Percentiles rank a stretch among this genome's conserved stretches.
Evolutionary conservation across 169 alveolate genomes (phyloP).

Genomic region (Amoebophrya sp.): DNA sequence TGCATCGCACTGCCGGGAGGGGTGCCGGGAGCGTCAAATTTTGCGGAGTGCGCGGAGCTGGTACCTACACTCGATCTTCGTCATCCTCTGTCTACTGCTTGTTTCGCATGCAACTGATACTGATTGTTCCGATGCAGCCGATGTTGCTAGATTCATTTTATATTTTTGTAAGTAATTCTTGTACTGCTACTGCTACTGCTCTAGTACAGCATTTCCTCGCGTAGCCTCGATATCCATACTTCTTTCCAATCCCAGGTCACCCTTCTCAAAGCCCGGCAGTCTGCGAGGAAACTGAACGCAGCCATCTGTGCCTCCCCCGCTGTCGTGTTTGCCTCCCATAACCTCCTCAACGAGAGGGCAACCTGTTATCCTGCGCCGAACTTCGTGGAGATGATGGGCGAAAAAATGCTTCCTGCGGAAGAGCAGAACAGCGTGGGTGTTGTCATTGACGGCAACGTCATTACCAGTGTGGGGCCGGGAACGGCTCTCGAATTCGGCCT

Average conservation of each 20-base stretch:
- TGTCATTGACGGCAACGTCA: neutral
- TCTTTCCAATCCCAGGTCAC: neutral
- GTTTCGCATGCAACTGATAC: neutral
- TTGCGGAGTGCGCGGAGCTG: neutral
- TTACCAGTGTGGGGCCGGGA: constrained; percentile 14
- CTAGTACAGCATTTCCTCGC: neutral
- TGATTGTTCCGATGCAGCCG: neutral
- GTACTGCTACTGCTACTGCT: neutral
- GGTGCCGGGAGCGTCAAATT: neutral
- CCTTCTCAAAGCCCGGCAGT: neutral
- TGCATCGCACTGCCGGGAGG: neutral
- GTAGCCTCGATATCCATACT: no score
- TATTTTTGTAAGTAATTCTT: neutral
- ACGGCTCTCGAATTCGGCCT: constrained; percentile 15
- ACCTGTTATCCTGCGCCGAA: constrained; percentile 14
- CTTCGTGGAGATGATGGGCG: neutral
- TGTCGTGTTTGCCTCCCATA: constrained; percentile 13
- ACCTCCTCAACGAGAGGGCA: neutral
- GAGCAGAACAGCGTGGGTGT: neutral
- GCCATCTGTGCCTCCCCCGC: constrained; percentile 17
- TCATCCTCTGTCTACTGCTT: no score
- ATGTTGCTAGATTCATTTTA: neutral
- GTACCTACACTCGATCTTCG: neutral
- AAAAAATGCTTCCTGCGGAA: constrained; percentile 2
- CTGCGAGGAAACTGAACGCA: neutral